These are phyloP conservation scores for Yamadazyma sp. DNA, from an alignment of 1,139 yeast genomes.

Conservation along the genomic window DNA sequence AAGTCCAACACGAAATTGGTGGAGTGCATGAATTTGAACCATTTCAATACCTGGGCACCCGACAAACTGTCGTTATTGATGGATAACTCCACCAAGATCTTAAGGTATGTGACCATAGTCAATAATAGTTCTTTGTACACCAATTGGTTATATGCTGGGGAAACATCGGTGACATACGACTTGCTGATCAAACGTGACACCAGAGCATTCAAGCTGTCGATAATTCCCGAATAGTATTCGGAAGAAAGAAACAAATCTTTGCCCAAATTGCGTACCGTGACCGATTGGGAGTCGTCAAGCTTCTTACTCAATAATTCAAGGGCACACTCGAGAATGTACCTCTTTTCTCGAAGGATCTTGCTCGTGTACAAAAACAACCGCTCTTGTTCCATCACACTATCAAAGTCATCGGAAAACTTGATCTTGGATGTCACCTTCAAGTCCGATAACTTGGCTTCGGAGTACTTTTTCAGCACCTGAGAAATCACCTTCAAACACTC, in stretches of 20 bases:
- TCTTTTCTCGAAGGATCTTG: slow-evolving; percentile 45
- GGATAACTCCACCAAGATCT: slow-evolving; percentile 44
- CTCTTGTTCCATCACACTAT: slow-evolving; percentile 28
- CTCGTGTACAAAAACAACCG: slow-evolving; percentile 31
- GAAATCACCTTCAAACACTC: slow-evolving; percentile 49
- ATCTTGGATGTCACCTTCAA: slow-evolving; percentile 24
- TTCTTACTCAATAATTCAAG: slow-evolving; percentile 38
- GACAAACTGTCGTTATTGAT: slow-evolving; percentile 33
- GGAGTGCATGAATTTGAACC: slow-evolving; percentile 57
- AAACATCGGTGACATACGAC: slow-evolving; percentile 16
- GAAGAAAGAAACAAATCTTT: slow-evolving; percentile 33
- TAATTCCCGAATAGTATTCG: slow-evolving; percentile 23
- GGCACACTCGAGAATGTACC: slow-evolving; percentile 42
- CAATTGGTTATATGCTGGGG: slow-evolving; percentile 23
- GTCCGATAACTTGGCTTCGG: slow-evolving; percentile 25
- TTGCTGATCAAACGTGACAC: slow-evolving; percentile 10
- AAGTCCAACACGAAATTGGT: slow-evolving; percentile 37
- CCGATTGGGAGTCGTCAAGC: slow-evolving; percentile 28
- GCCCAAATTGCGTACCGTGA: slow-evolving; percentile 38
- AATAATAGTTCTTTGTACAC: slow-evolving; percentile 35
- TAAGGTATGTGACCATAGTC: slow-evolving; percentile 40
- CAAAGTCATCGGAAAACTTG: slow-evolving; percentile 39
- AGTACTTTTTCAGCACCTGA: slow-evolving; percentile 39
- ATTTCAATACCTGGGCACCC: slow-evolving; percentile 34
- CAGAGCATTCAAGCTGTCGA: slow-evolving; percentile 15